Percentiles rank a stretch among this genome's conserved stretches.
These are phyloP conservation scores for Neofusicoccum cordaticola DNA, from an alignment of 2,329 filamentous ascomycete species.

Conservation along the genomic window DNA sequence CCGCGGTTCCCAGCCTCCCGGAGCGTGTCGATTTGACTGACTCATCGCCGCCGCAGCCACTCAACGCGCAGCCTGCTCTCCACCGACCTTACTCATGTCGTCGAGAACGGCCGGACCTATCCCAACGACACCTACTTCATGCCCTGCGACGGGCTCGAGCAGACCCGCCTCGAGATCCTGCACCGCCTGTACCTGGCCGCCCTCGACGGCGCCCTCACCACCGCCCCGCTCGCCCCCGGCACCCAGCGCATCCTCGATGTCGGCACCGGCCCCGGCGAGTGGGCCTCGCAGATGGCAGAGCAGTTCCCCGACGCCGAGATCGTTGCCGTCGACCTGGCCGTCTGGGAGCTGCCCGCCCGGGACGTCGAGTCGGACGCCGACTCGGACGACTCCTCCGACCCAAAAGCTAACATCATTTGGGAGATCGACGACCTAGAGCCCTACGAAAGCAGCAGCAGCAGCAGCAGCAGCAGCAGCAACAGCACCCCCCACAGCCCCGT, in stretches of 20 bases:
- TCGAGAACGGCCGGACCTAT: slow-evolving; percentile 60
- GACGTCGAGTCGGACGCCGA: not conserved
- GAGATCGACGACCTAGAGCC: slow-evolving; percentile 37
- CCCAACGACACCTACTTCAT: slow-evolving; percentile 63
- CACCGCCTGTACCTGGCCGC: slow-evolving; percentile 59
- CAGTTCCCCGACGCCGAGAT: slow-evolving; percentile 45
- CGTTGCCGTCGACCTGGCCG: slow-evolving; percentile 49
- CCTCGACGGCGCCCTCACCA: slow-evolving; percentile 35
- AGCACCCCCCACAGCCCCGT: not conserved
- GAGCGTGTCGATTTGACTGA: slow-evolving; percentile 7
- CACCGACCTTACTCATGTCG: slow-evolving; percentile 54
- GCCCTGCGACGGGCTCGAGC: slow-evolving; percentile 65
- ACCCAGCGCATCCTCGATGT: slow-evolving; percentile 38
- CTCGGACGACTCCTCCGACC: slow-evolving; percentile 31
- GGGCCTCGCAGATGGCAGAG: slow-evolving; percentile 47
- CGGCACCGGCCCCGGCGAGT: slow-evolving; percentile 51
- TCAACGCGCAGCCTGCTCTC: slow-evolving; percentile 38
- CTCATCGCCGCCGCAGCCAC: slow-evolving; percentile 17
- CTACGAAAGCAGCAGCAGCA: slow-evolving; percentile 24
- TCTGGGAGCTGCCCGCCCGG: slow-evolving; percentile 47
- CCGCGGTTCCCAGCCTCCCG: slow-evolving; percentile 10
- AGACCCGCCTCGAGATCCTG: slow-evolving; percentile 59
- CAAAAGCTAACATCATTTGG: slow-evolving; percentile 25
- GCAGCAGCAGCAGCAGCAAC: not conserved
- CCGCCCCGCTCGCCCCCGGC: slow-evolving; percentile 28